These are phyloP conservation scores for Thelephora ganbajun DNA, from an alignment of 768 basidiomycete species.

Conservation along the genomic window DNA sequence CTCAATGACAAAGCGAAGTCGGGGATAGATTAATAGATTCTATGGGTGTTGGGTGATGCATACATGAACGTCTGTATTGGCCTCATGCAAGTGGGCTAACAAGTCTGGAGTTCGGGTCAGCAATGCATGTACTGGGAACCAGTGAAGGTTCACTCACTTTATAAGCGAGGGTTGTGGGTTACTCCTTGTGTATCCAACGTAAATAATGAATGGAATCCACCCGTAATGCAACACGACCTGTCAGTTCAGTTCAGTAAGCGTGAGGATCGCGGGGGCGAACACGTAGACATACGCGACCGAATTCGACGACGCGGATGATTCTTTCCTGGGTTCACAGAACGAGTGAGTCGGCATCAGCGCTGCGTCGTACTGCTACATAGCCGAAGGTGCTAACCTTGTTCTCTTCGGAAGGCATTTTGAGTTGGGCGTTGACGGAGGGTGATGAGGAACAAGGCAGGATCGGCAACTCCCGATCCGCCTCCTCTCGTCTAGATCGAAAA, in stretches of 20 bases:
- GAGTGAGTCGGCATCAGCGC: neutral
- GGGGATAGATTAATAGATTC: constrained; percentile 6
- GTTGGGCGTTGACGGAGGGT: constrained; percentile 10
- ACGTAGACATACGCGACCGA: constrained; percentile 53
- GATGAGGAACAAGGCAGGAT: constrained; percentile 21
- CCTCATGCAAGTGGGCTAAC: constrained; percentile 84
- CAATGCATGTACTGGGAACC: neutral
- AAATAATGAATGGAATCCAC: constrained; percentile 96
- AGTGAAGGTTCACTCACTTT: constrained; percentile 56
- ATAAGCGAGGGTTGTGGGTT: constrained; percentile 92
- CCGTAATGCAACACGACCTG: constrained; percentile 87
- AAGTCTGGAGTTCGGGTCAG: constrained; percentile 35
- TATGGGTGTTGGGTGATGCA: constrained; percentile 12
- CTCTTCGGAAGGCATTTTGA: constrained; percentile 76
- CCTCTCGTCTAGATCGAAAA: constrained; percentile 8
- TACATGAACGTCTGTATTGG: constrained; percentile 9
- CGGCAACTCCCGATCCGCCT: constrained; percentile 16
- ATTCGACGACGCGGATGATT: constrained; percentile 66
- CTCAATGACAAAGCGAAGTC: neutral
- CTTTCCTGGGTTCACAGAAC: constrained; percentile 45
- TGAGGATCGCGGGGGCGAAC: constrained; percentile 3
- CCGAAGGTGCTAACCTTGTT: constrained; percentile 48
- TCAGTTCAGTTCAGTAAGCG: neutral
- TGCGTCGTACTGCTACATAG: neutral
- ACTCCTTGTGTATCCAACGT: constrained; percentile 84